Percentiles rank a stretch among this genome's conserved stretches.
These are phyloP conservation scores for Adansonia rubrostipa DNA, from an alignment of 441 rosid genomes.

Conservation along the genomic window DNA sequence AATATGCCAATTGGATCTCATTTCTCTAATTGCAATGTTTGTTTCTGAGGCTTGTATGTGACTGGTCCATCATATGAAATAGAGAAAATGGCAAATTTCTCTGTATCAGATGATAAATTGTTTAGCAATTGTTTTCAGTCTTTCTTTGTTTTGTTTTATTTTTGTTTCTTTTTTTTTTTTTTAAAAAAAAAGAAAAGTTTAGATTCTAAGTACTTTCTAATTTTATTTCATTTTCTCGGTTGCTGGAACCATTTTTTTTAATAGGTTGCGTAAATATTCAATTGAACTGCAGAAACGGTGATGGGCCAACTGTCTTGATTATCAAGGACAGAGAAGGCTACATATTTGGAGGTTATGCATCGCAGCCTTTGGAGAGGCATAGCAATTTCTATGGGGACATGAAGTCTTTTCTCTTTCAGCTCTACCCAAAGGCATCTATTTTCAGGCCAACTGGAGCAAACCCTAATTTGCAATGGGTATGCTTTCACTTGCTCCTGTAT, in stretches of 20 bases:
- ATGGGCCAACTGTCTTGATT: conserved; percentile 66
- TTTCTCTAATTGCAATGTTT: background rate
- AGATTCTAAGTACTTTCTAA: conserved; percentile 14
- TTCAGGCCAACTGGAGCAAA: conserved; percentile 88
- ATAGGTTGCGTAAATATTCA: conserved; percentile 36
- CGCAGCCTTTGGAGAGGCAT: conserved; percentile 86
- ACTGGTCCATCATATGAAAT: conserved; percentile 8
- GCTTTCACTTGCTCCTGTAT: conserved; percentile 19
- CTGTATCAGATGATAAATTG: background rate
- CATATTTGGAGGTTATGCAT: conserved; percentile 85
- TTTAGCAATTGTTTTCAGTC: background rate
- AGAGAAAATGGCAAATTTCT: background rate
- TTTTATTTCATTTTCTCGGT: conserved; percentile 30
- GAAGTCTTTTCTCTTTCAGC: conserved; percentile 88
- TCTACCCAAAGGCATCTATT: conserved; percentile 68
- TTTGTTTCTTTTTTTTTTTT: background rate
- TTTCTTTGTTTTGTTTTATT: background rate
- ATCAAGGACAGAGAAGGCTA: conserved; percentile 78
- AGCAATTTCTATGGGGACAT: conserved; percentile 88
- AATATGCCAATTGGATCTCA: background rate
- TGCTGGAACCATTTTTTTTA: conserved; percentile 26
- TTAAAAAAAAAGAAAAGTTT: background rate
- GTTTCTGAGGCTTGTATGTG: background rate
- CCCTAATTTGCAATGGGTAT: conserved; percentile 85
- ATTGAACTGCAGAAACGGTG: conserved; percentile 60